A percentile compares a stretch with the other conserved stretches of the same genome.
phyloP scores from a whole-genome alignment of 2,329 filamentous ascomycete species.

The Fusarium armeniacum region DNA sequence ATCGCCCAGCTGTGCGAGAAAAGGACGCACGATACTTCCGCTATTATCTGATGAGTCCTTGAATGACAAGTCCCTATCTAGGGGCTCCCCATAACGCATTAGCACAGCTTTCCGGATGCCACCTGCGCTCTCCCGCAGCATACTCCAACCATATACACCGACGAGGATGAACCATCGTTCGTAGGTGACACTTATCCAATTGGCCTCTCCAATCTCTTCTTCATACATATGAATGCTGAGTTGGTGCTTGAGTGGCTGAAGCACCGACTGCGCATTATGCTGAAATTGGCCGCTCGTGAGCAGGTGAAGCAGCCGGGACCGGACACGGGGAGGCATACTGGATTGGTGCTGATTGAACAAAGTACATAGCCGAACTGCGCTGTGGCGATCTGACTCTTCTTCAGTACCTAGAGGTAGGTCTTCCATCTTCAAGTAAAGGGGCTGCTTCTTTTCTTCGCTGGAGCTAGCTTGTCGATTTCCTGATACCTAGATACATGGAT shows the following conservation, averaged over 20 bases:
- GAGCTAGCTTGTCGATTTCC: not conserved
- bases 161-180: conserved; percentile 12
- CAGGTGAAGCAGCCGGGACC: not conserved
- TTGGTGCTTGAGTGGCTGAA: not conserved
- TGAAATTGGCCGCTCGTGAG: conserved; percentile 1
- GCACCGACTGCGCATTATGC: not conserved
- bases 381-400: not conserved
- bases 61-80: not conserved
- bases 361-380: not conserved
- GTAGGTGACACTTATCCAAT: conserved; percentile 4
- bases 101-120: not conserved
- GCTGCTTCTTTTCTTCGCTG: not conserved
- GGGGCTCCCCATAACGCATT: not conserved
- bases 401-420: not conserved
- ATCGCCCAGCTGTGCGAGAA: not conserved
- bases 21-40: not conserved
- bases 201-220: not conserved
- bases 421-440: not conserved
- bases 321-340: not conserved
- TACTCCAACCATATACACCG: not conserved
- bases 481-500: not conserved
- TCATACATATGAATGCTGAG: conserved; percentile 7
- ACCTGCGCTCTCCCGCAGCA: not conserved
- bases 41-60: not conserved
- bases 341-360: conserved; percentile 4